phyloP scores from a whole-genome alignment of 106 monocot genomes.

The Dendrobium nobile region DNA sequence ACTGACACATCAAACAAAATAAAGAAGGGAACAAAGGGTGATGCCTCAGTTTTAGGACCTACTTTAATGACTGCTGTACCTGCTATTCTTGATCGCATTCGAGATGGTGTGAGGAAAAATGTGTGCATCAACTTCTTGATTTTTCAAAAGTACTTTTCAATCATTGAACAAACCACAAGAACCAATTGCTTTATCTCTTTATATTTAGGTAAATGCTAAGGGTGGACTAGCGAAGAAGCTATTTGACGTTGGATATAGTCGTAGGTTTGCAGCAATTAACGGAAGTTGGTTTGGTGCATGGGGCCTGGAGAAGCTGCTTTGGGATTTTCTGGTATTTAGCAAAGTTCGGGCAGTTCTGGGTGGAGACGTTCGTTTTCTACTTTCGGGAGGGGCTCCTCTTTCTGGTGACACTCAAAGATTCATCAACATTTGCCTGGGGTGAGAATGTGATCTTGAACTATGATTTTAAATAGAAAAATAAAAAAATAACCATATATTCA shows the following conservation, averaged over 20 bases:
- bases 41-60: conserved; percentile 78
- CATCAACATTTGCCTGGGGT: conserved; percentile 98
- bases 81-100: conserved; percentile 93
- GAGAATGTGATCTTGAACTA: conserved; percentile 11
- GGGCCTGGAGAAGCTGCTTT: conserved; percentile 83
- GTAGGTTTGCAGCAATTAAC: conserved; percentile 82
- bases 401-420: conserved; percentile 97
- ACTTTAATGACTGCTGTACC: conserved; percentile 95
- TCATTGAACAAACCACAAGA: background rate
- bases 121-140: conserved; percentile 21
- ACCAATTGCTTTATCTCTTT: conserved; percentile 5
- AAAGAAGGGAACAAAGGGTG: conserved; percentile 91
- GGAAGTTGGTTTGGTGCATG: conserved; percentile 99
- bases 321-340: conserved; percentile 89
- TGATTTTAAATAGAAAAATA: background rate
- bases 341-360: conserved; percentile 92
- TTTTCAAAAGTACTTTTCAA: background rate
- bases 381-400: conserved; percentile 96
- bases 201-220: conserved; percentile 81
- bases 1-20: conserved; percentile 99
- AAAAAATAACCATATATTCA: background rate
- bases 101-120: conserved; percentile 96
- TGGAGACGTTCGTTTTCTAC: conserved; percentile 74
- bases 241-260: conserved; percentile 81
- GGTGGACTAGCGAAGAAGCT: conserved; percentile 83